Evolutionary conservation across 2,329 filamentous ascomycete genomes (phyloP), one percentile per base, ranked within the genome.

Genomic region (Botryotinia narcissicola): DNA sequence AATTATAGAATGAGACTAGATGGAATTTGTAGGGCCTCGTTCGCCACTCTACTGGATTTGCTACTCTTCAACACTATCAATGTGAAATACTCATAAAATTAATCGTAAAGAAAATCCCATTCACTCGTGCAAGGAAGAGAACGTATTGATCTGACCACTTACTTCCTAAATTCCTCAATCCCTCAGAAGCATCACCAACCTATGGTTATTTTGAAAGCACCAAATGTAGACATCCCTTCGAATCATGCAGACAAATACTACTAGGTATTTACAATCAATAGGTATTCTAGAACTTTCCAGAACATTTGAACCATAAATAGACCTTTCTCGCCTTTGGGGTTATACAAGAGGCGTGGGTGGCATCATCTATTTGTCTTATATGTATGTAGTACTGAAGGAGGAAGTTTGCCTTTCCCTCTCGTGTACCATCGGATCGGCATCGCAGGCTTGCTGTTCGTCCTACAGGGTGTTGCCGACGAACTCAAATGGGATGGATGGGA

Each of bases 281-380:
- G 25, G 12, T 14, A 6, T 25, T 68, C 48, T 57, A 57, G 66
- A 68, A 57, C 66, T 42, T 68, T 68, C 66, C 40, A 57, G 66
- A 68, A 42, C 37, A 14, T 0, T 8, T 42, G n/a, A 32, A 16
- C 3, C 1, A 10, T 68, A 37, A 42, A 32, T 20, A 40, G 35
- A 29, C 6, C 35, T 16, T 54, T 54, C 29, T 54, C 32, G 25
- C 35, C 35, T 42, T 29, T n/a, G 16, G 8, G 22, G 35, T 40
- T 60, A 12, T 35, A 68, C 46, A 22, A 40, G 46, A 48, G 25
- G 48, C 46, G 64, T 67, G 46, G 46, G 64, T 22, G 48, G 16
- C 35, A 25, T 51, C 25, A 54, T 68, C 8, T 68, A 40, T 40
- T 25, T 40, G 64, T 54, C 46, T 25, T 54, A 12, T 25, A 42